Conservation (phyloP, 495 filamentous ascomycete genomes). For the Halenospora varia region DNA sequence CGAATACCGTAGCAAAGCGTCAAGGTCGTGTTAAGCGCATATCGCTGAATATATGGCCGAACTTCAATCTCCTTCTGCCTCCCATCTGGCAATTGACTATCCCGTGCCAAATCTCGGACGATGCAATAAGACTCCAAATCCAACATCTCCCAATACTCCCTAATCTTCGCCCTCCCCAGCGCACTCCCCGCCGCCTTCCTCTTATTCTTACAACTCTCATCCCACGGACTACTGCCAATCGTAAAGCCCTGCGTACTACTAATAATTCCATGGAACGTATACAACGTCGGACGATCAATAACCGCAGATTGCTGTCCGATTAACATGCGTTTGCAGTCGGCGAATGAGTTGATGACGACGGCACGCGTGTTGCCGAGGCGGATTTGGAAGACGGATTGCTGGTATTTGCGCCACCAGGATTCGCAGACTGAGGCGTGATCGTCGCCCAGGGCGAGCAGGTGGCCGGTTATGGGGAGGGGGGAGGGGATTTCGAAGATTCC, state of each 20-base stretch:
- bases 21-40: slow-evolving; percentile 52
- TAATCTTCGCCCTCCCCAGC: slow-evolving; percentile 55
- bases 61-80: slow-evolving; percentile 50
- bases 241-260: slow-evolving; percentile 54
- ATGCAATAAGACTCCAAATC: slow-evolving; percentile 58
- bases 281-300: slow-evolving; percentile 43
- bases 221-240: slow-evolving; percentile 60
- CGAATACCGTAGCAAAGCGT: slow-evolving; percentile 63
- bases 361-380: slow-evolving; percentile 48
- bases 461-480: slow-evolving; percentile 44
- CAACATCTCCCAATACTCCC: slow-evolving; percentile 56
- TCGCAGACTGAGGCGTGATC: slow-evolving; percentile 52
- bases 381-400: slow-evolving; percentile 51
- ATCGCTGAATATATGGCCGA: slow-evolving; percentile 56
- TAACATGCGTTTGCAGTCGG: slow-evolving; percentile 41
- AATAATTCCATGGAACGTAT: slow-evolving; percentile 47
- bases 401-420: slow-evolving; percentile 48
- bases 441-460: slow-evolving; percentile 50
- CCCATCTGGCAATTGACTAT: slow-evolving; percentile 45
- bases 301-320: slow-evolving; percentile 42
- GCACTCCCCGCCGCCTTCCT: slow-evolving; percentile 59
- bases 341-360: slow-evolving; percentile 45
- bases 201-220: slow-evolving; percentile 55
- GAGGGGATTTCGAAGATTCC: slow-evolving; percentile 49
- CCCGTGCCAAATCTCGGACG: slow-evolving; percentile 52